Conservation (phyloP, 2,329 filamentous ascomycete species). For the Chalara sp. region DNA sequence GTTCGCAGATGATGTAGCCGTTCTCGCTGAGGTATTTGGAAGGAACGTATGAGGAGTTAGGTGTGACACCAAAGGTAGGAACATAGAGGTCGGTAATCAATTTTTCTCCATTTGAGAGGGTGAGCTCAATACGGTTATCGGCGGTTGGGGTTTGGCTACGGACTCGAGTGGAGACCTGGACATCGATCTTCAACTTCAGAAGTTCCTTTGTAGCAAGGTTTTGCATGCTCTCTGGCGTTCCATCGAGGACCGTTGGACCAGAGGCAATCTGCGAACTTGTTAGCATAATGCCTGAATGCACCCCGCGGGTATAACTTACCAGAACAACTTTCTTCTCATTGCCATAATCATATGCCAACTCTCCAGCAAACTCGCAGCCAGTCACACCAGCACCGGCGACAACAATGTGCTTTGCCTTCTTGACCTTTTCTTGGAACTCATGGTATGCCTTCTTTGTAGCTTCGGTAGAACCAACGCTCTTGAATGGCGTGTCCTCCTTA, state of each 20-base stretch:
- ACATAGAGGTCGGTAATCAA: conserved; percentile 48
- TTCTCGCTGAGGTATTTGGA: conserved; percentile 35
- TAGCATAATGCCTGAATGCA: background rate
- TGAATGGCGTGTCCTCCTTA: conserved; percentile 39
- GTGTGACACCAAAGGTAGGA: conserved; percentile 46
- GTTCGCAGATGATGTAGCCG: conserved; percentile 42
- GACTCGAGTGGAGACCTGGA: conserved; percentile 39
- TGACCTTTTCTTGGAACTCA: conserved; percentile 13
- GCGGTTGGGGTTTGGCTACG: conserved; percentile 26
- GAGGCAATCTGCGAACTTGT: conserved; percentile 16
- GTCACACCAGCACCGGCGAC: conserved; percentile 27
- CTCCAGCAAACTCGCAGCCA: conserved; percentile 27
- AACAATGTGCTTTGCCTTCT: conserved; percentile 20
- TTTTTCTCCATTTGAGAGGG: conserved; percentile 40
- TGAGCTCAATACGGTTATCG: conserved; percentile 42
- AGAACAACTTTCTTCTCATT: conserved; percentile 21
- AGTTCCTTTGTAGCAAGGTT: conserved; percentile 35
- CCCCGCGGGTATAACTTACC: conserved; percentile 5
- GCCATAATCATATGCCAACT: conserved; percentile 26
- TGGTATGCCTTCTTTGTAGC: conserved; percentile 13
- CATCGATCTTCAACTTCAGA: conserved; percentile 42
- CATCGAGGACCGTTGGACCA: conserved; percentile 25
- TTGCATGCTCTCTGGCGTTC: conserved; percentile 14
- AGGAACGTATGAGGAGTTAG: conserved; percentile 50
- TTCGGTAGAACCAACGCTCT: conserved; percentile 36